Percentiles rank a stretch among this genome's conserved stretches.
These are phyloP conservation scores for Aspergillus phoenicis DNA, from an alignment of 2,329 filamentous ascomycete genomes.

Conservation along the genomic window DNA sequence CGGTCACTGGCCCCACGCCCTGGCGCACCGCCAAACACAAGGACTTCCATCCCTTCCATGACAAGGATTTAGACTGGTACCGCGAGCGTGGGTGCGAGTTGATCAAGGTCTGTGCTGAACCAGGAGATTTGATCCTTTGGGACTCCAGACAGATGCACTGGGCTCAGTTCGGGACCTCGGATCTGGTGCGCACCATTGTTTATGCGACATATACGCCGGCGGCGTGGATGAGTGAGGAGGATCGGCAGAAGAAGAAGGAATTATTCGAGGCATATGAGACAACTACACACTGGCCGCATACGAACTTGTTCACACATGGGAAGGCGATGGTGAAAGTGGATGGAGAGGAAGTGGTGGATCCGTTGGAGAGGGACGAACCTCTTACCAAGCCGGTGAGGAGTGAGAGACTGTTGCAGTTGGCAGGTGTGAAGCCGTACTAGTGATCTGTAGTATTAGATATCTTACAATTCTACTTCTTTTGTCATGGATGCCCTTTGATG, in stretches of 20 bases:
- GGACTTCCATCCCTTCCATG: conserved; percentile 7
- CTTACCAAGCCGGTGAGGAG: conserved; percentile 3
- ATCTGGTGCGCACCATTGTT: conserved; percentile 4
- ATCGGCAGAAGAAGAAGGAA: conserved; percentile 1
- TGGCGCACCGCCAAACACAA: conserved; percentile 8
- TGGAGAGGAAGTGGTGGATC: background rate
- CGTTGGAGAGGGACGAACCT: conserved; percentile 9
- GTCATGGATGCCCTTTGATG: no score
- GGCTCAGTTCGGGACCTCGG: conserved; percentile 4
- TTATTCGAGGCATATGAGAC: conserved; percentile 1
- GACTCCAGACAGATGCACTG: conserved; percentile 10
- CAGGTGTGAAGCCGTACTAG: background rate
- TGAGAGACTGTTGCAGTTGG: conserved; percentile 5
- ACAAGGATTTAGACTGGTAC: conserved; percentile 2
- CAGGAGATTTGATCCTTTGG: conserved; percentile 5
- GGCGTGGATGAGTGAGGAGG: conserved; percentile 2
- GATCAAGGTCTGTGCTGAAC: conserved; percentile 6
- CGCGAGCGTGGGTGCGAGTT: conserved; percentile 3
- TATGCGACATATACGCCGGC: conserved; percentile 6
- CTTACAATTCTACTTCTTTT: background rate
- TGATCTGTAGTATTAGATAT: background rate
- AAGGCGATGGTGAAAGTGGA: conserved; percentile 3
- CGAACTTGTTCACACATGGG: conserved; percentile 1
- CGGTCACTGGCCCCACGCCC: conserved; percentile 3
- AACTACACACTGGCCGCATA: conserved; percentile 7